phyloP scores from a whole-genome alignment of 257 asterid genomes.

The Striga asiatica region DNA sequence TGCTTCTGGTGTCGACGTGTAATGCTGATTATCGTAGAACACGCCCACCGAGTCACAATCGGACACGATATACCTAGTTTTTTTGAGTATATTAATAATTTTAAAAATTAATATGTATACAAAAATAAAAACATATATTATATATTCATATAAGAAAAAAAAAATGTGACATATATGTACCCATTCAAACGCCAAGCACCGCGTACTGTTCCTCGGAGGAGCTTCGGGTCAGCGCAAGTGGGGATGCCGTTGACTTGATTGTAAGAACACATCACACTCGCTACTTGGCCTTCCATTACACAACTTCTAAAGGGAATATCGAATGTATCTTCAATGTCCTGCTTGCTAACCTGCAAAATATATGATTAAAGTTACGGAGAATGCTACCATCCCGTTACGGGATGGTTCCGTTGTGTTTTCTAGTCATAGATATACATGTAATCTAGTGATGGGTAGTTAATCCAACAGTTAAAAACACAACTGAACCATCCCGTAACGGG shows the following conservation, averaged over 20 bases:
- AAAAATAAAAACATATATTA: no score
- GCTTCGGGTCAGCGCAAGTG: conserved; percentile 69
- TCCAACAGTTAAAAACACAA: no score
- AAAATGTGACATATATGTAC: conserved; percentile 11
- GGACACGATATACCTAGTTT: conserved; percentile 56
- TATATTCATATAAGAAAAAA: background rate
- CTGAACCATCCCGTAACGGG: no score
- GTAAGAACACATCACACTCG: conserved; percentile 91
- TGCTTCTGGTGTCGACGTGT: conserved; percentile 65
- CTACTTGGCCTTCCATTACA: conserved; percentile 72
- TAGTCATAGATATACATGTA: no score
- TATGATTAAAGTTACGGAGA: no score
- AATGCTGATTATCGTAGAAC: conserved; percentile 63
- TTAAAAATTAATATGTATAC: no score
- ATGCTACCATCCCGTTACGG: no score
- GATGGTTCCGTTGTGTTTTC: no score
- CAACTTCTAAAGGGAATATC: conserved; percentile 70
- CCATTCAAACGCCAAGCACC: conserved; percentile 82
- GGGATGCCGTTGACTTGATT: conserved; percentile 86
- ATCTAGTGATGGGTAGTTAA: no score
- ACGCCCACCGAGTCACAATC: conserved; percentile 81
- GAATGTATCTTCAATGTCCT: conserved; percentile 67
- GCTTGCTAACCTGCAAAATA: conserved; percentile 42
- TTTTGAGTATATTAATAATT: no score
- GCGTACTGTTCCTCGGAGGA: conserved; percentile 50